Evolutionary conservation across 106 monocot genomes (phyloP).

Genomic region (Vanilla planifolia): DNA sequence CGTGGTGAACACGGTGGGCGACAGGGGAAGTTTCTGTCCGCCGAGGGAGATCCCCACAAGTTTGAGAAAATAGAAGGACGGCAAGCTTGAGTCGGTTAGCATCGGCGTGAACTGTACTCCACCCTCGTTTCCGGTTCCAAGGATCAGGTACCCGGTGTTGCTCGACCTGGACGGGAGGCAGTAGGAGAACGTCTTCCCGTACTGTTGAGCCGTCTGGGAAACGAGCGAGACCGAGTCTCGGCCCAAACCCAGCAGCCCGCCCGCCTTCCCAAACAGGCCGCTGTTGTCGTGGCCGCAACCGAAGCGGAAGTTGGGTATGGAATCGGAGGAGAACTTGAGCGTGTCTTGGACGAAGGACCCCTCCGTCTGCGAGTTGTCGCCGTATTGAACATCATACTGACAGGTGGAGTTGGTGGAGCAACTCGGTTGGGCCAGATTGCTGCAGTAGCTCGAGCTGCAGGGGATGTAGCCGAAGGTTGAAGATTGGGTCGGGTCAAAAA

Average conservation of each 20-base stretch:
- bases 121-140: neutral
- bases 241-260: slow-evolving; percentile 40
- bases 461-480: slow-evolving; percentile 13
- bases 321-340: slow-evolving; percentile 14
- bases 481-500: slow-evolving; percentile 13
- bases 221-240: slow-evolving; percentile 19
- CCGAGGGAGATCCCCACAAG: slow-evolving; percentile 29
- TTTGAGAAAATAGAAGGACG: slow-evolving; percentile 33
- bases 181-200: slow-evolving; percentile 35
- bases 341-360: slow-evolving; percentile 26
- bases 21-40: slow-evolving; percentile 15
- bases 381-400: slow-evolving; percentile 22
- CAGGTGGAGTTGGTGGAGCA: slow-evolving; percentile 17
- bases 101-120: slow-evolving; percentile 29
- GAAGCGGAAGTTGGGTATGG: slow-evolving; percentile 19
- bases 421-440: neutral
- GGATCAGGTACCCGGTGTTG: slow-evolving; percentile 25
- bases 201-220: slow-evolving; percentile 15
- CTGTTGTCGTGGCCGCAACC: slow-evolving; percentile 34
- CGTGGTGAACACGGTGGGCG: slow-evolving; percentile 20
- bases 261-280: slow-evolving; percentile 21
- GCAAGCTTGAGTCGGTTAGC: neutral
- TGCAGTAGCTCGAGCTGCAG: slow-evolving; percentile 27
- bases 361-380: slow-evolving; percentile 9
- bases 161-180: slow-evolving; percentile 33